A percentile compares a stretch with the other conserved stretches of the same genome.
These are phyloP conservation scores for Fomitopsis pulvina DNA, from an alignment of 768 basidiomycete genomes.

Conservation along the genomic window DNA sequence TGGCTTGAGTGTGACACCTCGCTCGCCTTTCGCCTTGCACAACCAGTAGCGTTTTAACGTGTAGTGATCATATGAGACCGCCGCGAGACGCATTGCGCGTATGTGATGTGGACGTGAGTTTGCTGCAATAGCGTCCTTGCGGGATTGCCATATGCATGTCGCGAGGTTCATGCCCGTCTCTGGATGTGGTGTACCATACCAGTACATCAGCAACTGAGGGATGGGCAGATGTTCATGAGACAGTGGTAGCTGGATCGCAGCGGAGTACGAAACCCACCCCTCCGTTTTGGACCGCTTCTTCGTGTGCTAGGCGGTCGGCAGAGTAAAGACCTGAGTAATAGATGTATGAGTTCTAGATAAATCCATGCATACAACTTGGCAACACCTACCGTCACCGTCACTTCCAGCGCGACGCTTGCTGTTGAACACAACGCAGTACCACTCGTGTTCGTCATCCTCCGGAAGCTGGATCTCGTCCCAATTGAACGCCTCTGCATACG, in stretches of 20 bases:
- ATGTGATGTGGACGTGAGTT: conserved; percentile 77
- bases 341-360: not conserved
- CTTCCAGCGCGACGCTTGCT: conserved; percentile 68
- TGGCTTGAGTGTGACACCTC: conserved; percentile 46
- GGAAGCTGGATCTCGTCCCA: conserved; percentile 71
- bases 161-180: conserved; percentile 82
- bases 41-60: conserved; percentile 70
- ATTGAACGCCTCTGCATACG: conserved; percentile 82
- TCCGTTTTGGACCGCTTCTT: conserved; percentile 86
- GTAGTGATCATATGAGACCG: conserved; percentile 72
- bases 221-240: not conserved
- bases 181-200: conserved; percentile 83
- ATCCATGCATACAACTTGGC: not conserved
- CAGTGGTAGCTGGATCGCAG: not conserved
- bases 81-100: conserved; percentile 77
- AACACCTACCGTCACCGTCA: conserved; percentile 52
- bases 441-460: conserved; percentile 69
- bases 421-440: conserved; percentile 91
- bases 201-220: conserved; percentile 75
- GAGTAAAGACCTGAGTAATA: conserved; percentile 64
- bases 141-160: conserved; percentile 93
- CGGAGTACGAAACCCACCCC: conserved; percentile 57
- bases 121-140: conserved; percentile 76
- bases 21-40: conserved; percentile 56
- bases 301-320: conserved; percentile 83